Evolutionary conservation across 2,329 filamentous ascomycete species (phyloP).

Genomic region (Calonectria hongkongensis): DNA sequence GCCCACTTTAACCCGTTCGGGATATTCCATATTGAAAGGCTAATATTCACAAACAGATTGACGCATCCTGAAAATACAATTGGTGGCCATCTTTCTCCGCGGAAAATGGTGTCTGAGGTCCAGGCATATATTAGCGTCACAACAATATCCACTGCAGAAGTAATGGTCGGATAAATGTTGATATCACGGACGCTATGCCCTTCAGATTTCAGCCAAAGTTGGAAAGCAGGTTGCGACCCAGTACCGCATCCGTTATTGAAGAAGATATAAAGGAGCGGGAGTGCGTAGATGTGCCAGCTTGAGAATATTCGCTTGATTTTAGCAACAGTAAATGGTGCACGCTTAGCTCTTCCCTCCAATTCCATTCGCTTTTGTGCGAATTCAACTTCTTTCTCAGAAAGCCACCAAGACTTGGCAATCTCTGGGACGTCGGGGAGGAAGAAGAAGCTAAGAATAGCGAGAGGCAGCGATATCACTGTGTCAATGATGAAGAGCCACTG

Average conservation of each 20-base stretch:
- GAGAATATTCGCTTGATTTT: constrained; percentile 77
- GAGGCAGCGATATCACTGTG: constrained; percentile 58
- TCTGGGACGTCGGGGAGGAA: constrained; percentile 56
- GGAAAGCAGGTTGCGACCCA: constrained; percentile 73
- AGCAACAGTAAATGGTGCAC: constrained; percentile 62
- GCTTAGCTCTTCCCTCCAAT: constrained; percentile 65
- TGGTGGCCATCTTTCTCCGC: constrained; percentile 76
- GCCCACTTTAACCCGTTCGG: constrained; percentile 76
- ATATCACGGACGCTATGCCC: constrained; percentile 64
- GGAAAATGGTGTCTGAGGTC: constrained; percentile 76
- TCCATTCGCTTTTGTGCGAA: constrained; percentile 56
- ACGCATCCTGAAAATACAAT: constrained; percentile 72
- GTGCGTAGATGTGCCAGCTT: constrained; percentile 78
- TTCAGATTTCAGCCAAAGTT: constrained; percentile 66
- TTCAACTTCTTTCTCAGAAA: constrained; percentile 50
- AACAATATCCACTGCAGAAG: constrained; percentile 71
- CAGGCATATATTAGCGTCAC: constrained; percentile 78
- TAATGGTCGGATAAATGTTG: constrained; percentile 76
- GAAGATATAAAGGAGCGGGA: constrained; percentile 75
- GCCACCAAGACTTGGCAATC: constrained; percentile 52
- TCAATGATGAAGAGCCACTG: constrained; percentile 60
- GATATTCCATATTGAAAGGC: constrained; percentile 65
- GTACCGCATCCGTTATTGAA: constrained; percentile 76
- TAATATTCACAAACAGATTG: constrained; percentile 63
- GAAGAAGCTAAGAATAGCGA: constrained; percentile 57